Conservation (phyloP, 805 yeast genomes). For the Candida takata region DNA sequence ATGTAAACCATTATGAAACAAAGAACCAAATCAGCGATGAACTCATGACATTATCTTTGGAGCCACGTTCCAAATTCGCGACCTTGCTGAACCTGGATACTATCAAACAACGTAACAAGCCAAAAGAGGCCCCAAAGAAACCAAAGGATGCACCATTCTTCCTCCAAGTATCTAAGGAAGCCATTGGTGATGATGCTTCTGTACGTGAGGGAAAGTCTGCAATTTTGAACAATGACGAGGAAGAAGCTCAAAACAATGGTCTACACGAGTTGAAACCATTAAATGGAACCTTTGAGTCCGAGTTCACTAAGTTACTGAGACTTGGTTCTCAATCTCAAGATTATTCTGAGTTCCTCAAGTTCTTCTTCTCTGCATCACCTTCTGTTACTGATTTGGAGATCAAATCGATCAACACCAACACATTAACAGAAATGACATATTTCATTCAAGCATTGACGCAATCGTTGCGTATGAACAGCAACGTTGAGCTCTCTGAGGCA, state of each 20-base stretch:
- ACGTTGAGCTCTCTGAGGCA: conserved; percentile 78
- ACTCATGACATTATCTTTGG: conserved; percentile 66
- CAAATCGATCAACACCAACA: conserved; percentile 60
- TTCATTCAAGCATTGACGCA: conserved; percentile 62
- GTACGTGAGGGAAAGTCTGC: conserved; percentile 30
- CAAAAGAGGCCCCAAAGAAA: conserved; percentile 80
- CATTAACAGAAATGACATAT: conserved; percentile 52
- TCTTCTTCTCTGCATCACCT: conserved; percentile 60
- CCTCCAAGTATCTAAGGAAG: conserved; percentile 55
- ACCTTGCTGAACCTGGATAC: conserved; percentile 77
- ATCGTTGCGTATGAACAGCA: conserved; percentile 48
- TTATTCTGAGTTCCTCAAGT: conserved; percentile 44
- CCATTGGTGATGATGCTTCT: conserved; percentile 64
- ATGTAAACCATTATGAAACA: conserved; percentile 38
- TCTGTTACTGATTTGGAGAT: conserved; percentile 80
- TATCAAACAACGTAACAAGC: conserved; percentile 82
- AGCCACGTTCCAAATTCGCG: conserved; percentile 71
- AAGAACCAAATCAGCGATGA: conserved; percentile 54
- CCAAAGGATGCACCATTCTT: conserved; percentile 82
- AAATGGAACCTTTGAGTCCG: conserved; percentile 56
- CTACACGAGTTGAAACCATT: conserved; percentile 23
- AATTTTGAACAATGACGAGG: conserved; percentile 9
- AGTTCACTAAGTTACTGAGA: conserved; percentile 61
- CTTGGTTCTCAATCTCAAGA: conserved; percentile 34
- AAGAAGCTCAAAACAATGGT: conserved; percentile 5